A percentile compares a stretch with the other conserved stretches of the same genome.
These are phyloP conservation scores for Colletotrichum spaethianum DNA, from an alignment of 2,329 filamentous ascomycete genomes.

Conservation along the genomic window DNA sequence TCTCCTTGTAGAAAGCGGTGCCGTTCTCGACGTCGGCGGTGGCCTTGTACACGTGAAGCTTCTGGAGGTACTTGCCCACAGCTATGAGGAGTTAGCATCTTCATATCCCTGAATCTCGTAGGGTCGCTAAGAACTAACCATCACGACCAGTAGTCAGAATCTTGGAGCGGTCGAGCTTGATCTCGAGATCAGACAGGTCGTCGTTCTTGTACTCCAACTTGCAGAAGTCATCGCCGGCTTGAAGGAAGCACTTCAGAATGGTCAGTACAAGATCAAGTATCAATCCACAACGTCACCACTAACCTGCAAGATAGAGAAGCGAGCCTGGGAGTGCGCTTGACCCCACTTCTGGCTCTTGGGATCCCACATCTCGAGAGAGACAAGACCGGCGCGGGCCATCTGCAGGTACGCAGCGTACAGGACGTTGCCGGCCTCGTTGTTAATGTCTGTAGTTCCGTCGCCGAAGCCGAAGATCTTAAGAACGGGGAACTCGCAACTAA, in stretches of 20 bases:
- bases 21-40: conserved; percentile 87
- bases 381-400: conserved; percentile 94
- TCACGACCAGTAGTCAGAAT: conserved; percentile 87
- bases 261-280: conserved; percentile 18
- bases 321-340: conserved; percentile 91
- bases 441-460: conserved; percentile 79
- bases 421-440: conserved; percentile 85
- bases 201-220: conserved; percentile 81
- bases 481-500: conserved; percentile 86
- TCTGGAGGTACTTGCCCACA: conserved; percentile 89
- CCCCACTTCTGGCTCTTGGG: conserved; percentile 93
- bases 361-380: conserved; percentile 94
- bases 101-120: too few relatives aligned
- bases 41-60: conserved; percentile 92
- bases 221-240: conserved; percentile 90
- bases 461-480: conserved; percentile 94
- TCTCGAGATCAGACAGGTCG: conserved; percentile 84
- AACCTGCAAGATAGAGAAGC: conserved; percentile 84
- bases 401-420: conserved; percentile 90
- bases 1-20: conserved; percentile 84
- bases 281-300: conserved; percentile 9
- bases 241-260: conserved; percentile 77
- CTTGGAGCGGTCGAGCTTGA: conserved; percentile 87
- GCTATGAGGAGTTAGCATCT: conserved; percentile 61
- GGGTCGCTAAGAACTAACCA: conserved; percentile 53